Percentiles rank a stretch among this genome's conserved stretches.
Conservation (phyloP, 108 stramenopile species). For the Parietichytrium sp. region DNA sequence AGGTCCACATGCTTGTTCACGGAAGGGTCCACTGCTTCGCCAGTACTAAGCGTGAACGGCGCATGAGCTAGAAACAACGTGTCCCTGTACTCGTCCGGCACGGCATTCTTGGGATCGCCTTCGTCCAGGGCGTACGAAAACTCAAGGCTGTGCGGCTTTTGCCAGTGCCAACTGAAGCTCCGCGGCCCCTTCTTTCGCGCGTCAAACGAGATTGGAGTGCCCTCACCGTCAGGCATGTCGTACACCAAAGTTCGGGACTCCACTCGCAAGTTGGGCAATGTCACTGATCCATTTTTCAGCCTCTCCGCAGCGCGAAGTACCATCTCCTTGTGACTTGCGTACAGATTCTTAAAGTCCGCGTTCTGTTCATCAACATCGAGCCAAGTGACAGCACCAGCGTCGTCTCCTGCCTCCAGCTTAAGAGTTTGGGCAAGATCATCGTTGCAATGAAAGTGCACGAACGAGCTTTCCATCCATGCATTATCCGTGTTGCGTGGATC, state of each 20-base stretch:
- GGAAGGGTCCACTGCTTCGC: neutral
- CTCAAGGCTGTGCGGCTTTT: neutral
- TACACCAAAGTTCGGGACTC: neutral
- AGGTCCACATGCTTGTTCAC: neutral
- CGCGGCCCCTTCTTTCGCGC: neutral
- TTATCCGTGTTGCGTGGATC: slow-evolving; percentile 31
- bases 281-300: neutral
- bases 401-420: neutral
- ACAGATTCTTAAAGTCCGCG: neutral
- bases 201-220: neutral
- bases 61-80: neutral
- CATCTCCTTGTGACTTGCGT: slow-evolving; percentile 5
- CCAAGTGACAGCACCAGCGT: neutral
- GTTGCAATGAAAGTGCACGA: slow-evolving; percentile 17
- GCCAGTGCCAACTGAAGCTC: slow-evolving; percentile 12
- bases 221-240: neutral
- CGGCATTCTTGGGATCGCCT: neutral
- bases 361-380: slow-evolving; percentile 11
- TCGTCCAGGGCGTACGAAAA: slow-evolving; percentile 5
- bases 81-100: neutral
- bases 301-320: neutral
- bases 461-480: slow-evolving; percentile 19
- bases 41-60: neutral
- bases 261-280: neutral
- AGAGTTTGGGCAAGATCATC: neutral